These are phyloP conservation scores for Entrophospora sp. DNA, from an alignment of 192 early-diverging fungal genomes.

Conservation along the genomic window DNA sequence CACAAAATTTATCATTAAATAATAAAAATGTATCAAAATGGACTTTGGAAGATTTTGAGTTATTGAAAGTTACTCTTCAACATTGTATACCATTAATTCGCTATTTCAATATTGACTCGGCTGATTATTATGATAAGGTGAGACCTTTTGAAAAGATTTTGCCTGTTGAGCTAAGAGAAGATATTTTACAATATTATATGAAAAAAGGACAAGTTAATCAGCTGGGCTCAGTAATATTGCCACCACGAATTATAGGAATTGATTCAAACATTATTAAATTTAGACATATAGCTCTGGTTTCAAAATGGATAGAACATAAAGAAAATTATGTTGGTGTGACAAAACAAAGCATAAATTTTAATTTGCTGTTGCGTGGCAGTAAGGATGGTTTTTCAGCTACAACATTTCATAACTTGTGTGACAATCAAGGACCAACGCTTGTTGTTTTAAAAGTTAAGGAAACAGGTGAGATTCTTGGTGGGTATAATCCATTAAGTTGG, in stretches of 20 bases:
- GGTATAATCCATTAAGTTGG: not conserved
- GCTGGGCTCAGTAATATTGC: not conserved
- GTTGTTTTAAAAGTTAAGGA: not conserved
- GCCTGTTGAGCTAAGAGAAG: not conserved
- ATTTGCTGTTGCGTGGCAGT: not conserved
- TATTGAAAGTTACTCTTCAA: not conserved
- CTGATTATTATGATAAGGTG: constrained; percentile 9
- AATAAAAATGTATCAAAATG: not conserved
- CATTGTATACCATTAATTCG: constrained; percentile 8
- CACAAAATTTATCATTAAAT: constrained; percentile 3
- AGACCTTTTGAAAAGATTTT: constrained; percentile 15
- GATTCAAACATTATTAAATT: constrained; percentile 7
- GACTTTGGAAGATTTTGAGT: not conserved
- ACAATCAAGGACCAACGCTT: constrained; percentile 1
- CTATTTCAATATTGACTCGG: constrained; percentile 4
- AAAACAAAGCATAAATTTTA: not conserved
- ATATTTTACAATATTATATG: constrained; percentile 3
- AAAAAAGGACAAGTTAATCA: not conserved
- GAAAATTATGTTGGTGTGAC: not conserved
- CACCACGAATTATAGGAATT: not conserved
- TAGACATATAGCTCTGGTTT: not conserved
- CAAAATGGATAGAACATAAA: constrained; percentile 5
- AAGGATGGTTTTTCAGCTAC: not conserved
- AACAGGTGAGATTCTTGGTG: not conserved
- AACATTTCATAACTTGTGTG: constrained; percentile 4